These are phyloP conservation scores for Cadophora malorum DNA, from an alignment of 2,329 filamentous ascomycete species.

Conservation along the genomic window DNA sequence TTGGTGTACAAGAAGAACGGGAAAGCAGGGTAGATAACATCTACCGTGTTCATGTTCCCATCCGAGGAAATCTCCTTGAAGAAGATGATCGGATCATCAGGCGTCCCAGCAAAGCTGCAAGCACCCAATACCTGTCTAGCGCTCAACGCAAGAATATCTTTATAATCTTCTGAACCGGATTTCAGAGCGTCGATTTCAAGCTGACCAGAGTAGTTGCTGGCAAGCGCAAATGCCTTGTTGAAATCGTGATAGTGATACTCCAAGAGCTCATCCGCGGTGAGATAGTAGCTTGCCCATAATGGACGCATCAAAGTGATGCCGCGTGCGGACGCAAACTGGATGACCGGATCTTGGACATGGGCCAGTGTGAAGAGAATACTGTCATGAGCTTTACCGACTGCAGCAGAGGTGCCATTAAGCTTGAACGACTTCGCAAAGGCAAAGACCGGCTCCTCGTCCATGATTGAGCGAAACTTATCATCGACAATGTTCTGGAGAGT, in stretches of 20 bases:
- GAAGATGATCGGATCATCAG: conserved; percentile 76
- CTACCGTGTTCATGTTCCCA: conserved; percentile 84
- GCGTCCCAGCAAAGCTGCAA: conserved; percentile 75
- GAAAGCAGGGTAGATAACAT: conserved; percentile 86
- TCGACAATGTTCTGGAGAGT: conserved; percentile 72
- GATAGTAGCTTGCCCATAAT: conserved; percentile 80
- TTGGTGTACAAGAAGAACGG: conserved; percentile 89
- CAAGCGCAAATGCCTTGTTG: conserved; percentile 64
- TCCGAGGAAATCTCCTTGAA: conserved; percentile 87
- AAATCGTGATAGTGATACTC: conserved; percentile 81
- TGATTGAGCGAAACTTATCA: conserved; percentile 69
- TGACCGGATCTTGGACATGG: conserved; percentile 78
- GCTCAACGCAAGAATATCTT: conserved; percentile 77
- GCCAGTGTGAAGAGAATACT: conserved; percentile 77
- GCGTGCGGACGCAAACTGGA: conserved; percentile 78
- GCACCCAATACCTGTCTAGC: conserved; percentile 83
- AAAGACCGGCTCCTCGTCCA: conserved; percentile 82
- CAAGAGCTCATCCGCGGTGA: conserved; percentile 66
- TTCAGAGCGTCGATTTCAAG: conserved; percentile 73
- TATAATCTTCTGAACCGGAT: conserved; percentile 77
- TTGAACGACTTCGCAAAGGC: conserved; percentile 74
- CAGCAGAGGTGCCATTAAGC: conserved; percentile 49
- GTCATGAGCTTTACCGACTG: conserved; percentile 46
- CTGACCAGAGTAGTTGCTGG: conserved; percentile 75
- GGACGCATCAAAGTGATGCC: conserved; percentile 81